Evolutionary conservation across 164 flowering plant species (phyloP).

Genomic region (Cinnamomum chago): DNA sequence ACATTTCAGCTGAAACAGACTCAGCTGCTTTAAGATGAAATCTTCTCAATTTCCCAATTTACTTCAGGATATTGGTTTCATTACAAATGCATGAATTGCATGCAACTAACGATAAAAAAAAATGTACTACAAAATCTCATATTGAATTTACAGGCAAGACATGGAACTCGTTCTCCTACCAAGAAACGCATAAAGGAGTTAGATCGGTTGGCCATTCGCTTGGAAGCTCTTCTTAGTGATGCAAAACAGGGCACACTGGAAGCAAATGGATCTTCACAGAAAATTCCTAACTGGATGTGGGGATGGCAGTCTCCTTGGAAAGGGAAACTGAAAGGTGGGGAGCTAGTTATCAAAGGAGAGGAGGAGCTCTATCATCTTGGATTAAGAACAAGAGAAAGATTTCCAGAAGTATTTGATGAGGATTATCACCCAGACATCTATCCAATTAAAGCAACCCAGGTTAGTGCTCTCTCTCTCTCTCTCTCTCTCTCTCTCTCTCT

Average conservation of each 20-base stretch:
- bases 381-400: slow-evolving; percentile 55
- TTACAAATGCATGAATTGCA: no score
- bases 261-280: slow-evolving; percentile 22
- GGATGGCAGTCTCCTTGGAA: slow-evolving; percentile 95
- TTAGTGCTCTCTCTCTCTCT: slow-evolving; percentile 7
- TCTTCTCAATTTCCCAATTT: no score
- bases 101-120: no score
- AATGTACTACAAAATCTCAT: background rate
- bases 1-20: no score
- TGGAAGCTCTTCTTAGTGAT: slow-evolving; percentile 48
- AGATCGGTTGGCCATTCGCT: slow-evolving; percentile 43
- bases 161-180: slow-evolving; percentile 95
- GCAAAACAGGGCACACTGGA: slow-evolving; percentile 31
- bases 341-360: slow-evolving; percentile 68
- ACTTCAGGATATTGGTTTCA: no score
- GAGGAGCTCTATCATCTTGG: slow-evolving; percentile 81
- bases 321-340: slow-evolving; percentile 80
- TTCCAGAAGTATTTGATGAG: slow-evolving; percentile 53
- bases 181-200: slow-evolving; percentile 74
- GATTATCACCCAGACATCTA: slow-evolving; percentile 87
- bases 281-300: slow-evolving; percentile 68
- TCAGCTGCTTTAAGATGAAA: no score
- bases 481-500: background rate
- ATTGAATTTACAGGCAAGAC: slow-evolving; percentile 62
- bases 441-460: slow-evolving; percentile 79